These are phyloP conservation scores for Mycosarcoma mackinlayi DNA, from an alignment of 1,284 basidiomycete species.

Conservation along the genomic window DNA sequence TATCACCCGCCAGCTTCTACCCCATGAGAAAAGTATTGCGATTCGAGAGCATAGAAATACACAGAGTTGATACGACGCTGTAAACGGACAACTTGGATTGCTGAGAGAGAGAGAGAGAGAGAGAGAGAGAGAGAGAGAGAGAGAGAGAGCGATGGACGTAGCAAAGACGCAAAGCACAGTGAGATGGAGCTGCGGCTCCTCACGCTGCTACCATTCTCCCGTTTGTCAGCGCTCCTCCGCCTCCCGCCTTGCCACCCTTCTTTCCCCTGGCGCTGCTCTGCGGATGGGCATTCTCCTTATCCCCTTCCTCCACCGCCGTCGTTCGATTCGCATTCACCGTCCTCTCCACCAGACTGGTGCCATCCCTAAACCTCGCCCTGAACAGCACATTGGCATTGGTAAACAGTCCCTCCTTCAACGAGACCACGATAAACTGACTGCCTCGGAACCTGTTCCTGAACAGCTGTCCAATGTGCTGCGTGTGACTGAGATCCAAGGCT, in stretches of 20 bases:
- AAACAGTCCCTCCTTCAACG: slow-evolving; percentile 91
- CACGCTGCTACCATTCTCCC: slow-evolving; percentile 25
- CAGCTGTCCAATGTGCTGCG: slow-evolving; percentile 92
- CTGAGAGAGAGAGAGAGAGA: no score
- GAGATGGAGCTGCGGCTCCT: no score
- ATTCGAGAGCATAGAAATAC: no score
- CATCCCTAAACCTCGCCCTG: slow-evolving; percentile 89
- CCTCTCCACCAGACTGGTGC: slow-evolving; percentile 85
- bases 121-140: no score
- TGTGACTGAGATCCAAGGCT: slow-evolving; percentile 93
- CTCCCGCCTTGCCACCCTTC: slow-evolving; percentile 14
- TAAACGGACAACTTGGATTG: no score
- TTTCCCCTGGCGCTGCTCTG: slow-evolving; percentile 7
- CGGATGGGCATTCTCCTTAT: slow-evolving; percentile 35
- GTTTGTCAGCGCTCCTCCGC: neutral
- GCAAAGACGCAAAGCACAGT: no score
- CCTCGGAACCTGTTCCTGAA: slow-evolving; percentile 98
- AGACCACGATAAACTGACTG: slow-evolving; percentile 97
- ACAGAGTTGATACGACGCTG: no score
- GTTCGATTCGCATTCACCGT: slow-evolving; percentile 51
- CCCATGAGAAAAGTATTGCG: no score
- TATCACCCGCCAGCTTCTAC: no score
- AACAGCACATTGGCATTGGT: slow-evolving; percentile 98
- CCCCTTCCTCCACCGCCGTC: slow-evolving; percentile 21
- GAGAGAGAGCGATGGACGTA: no score